These are phyloP conservation scores for Stellera chamaejasme DNA, from an alignment of 345 rosid species.

Conservation along the genomic window DNA sequence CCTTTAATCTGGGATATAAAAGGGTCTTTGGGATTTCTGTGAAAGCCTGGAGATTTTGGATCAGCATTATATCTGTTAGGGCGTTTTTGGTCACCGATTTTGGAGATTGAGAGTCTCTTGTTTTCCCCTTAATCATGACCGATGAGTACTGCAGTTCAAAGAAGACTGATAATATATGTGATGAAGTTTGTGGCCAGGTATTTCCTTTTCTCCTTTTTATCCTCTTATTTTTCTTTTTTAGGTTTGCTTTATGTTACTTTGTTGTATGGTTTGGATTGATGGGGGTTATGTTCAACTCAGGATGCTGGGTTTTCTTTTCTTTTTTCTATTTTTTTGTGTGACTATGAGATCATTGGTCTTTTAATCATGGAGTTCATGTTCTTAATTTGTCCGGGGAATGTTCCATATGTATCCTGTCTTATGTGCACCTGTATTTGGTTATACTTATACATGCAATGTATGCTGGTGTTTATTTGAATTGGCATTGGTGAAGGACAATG, in stretches of 20 bases:
- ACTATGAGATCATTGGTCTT: too few relatives aligned
- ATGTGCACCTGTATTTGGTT: too few relatives aligned
- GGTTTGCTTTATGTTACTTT: neutral
- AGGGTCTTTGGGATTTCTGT: slow-evolving; percentile 11
- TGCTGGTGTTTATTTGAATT: too few relatives aligned
- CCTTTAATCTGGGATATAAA: slow-evolving; percentile 22
- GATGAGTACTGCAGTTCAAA: slow-evolving; percentile 52
- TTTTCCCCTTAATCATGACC: slow-evolving; percentile 9
- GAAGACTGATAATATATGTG: slow-evolving; percentile 84
- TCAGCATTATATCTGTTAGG: neutral
- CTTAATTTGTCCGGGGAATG: too few relatives aligned
- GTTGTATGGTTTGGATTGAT: neutral
- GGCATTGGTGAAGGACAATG: too few relatives aligned
- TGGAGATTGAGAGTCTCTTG: neutral
- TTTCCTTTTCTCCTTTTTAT: neutral
- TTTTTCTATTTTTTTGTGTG: too few relatives aligned
- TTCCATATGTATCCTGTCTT: too few relatives aligned
- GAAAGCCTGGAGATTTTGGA: slow-evolving; percentile 8
- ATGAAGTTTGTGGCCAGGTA: slow-evolving; percentile 81
- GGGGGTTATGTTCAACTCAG: neutral
- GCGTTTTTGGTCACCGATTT: neutral
- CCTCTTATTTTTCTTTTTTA: neutral
- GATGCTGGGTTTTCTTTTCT: neutral
- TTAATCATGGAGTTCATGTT: too few relatives aligned
- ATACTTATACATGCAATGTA: too few relatives aligned